A percentile compares a stretch with the other conserved stretches of the same genome.
phyloP scores from a whole-genome alignment of 805 yeast genomes.

The Diddensiella santjacobensis region DNA sequence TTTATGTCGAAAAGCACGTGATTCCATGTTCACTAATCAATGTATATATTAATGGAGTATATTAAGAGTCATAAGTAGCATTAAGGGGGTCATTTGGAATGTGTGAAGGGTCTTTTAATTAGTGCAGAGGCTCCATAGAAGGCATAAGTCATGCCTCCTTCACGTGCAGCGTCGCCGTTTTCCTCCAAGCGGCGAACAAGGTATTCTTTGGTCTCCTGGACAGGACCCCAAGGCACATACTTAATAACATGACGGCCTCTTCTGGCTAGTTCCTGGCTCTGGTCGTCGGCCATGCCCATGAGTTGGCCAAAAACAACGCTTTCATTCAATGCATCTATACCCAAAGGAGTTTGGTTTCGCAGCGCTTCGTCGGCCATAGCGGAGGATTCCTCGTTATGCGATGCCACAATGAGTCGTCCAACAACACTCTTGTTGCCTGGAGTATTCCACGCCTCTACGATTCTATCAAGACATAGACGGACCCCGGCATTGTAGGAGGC shows the following conservation, averaged over 20 bases:
- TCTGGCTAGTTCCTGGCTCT: constrained; percentile 68
- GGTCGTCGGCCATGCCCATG: constrained; percentile 92
- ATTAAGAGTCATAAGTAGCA: too few relatives aligned
- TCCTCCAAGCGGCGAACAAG: constrained; percentile 86
- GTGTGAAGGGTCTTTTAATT: constrained; percentile 12
- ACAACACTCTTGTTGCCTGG: constrained; percentile 54
- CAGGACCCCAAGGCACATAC: constrained; percentile 98
- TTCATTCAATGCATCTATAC: constrained; percentile 23
- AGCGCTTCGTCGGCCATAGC: constrained; percentile 61
- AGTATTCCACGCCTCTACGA: constrained; percentile 42
- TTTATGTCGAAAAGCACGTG: too few relatives aligned
- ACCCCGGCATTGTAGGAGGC: constrained; percentile 68
- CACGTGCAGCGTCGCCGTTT: constrained; percentile 88
- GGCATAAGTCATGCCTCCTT: constrained; percentile 28
- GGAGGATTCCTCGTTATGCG: constrained; percentile 83
- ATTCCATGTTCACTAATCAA: too few relatives aligned
- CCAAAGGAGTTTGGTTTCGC: constrained; percentile 30
- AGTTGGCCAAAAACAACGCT: constrained; percentile 80
- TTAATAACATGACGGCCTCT: constrained; percentile 75
- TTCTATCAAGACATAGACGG: constrained; percentile 53
- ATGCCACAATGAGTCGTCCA: constrained; percentile 69
- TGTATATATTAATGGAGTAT: too few relatives aligned
- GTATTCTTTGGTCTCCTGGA: constrained; percentile 87
- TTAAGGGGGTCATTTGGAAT: background rate
- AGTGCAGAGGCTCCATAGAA: constrained; percentile 23